Conservation (phyloP, 2,329 filamentous ascomycete genomes). For the Calonectria naviculata region DNA sequence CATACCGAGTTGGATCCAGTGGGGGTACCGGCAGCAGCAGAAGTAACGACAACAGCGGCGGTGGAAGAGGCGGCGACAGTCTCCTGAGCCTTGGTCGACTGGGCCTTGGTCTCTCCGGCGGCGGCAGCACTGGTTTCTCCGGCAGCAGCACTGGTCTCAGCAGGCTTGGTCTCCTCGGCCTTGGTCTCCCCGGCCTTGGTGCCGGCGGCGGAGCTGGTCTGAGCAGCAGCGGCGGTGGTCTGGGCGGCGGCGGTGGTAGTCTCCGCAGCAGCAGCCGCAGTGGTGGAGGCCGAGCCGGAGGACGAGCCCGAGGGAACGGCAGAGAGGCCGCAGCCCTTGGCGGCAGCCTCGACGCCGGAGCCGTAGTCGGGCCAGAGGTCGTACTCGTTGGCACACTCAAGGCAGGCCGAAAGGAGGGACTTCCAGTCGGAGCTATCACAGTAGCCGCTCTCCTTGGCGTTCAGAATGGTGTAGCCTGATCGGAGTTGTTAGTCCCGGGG, state of each 20-base stretch:
- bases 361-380: conserved; percentile 59
- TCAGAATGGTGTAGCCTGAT: conserved; percentile 44
- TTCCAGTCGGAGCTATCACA: conserved; percentile 52
- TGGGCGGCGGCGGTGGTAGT: conserved; percentile 15
- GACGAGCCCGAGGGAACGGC: conserved; percentile 35
- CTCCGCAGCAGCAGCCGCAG: conserved; percentile 21
- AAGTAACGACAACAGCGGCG: background rate
- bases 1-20: conserved; percentile 26
- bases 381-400: conserved; percentile 54
- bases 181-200: conserved; percentile 4
- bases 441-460: conserved; percentile 39
- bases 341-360: conserved; percentile 48
- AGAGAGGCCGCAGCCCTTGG: conserved; percentile 47
- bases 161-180: background rate
- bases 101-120: background rate
- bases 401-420: conserved; percentile 54
- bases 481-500: background rate
- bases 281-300: conserved; percentile 21
- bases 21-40: background rate
- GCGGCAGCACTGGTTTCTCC: conserved; percentile 3
- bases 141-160: background rate
- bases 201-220: conserved; percentile 11
- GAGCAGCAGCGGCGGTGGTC: background rate
- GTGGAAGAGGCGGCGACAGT: conserved; percentile 8
- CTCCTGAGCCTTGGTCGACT: background rate